Conservation (phyloP, 345 rosid species). For the Hibiscus tridactylites region DNA sequence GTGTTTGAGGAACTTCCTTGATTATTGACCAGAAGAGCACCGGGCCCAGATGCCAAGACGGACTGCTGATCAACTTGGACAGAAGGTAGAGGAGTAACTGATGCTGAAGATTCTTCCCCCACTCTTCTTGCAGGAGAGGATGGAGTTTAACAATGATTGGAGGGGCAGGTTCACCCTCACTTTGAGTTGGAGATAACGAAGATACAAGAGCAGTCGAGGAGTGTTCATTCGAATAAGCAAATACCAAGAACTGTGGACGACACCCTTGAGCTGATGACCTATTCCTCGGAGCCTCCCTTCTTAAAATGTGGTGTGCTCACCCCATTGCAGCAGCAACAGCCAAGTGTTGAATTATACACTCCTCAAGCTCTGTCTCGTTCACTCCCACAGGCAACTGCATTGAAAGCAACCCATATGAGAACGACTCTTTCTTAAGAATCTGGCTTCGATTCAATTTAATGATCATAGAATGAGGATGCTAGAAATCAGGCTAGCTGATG, state of each 20-base stretch:
- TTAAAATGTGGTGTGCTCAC: constrained; percentile 58
- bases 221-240: constrained; percentile 37
- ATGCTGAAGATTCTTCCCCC: not conserved
- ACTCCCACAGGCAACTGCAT: constrained; percentile 54
- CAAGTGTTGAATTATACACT: constrained; percentile 86
- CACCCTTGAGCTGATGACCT: constrained; percentile 55
- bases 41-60: not conserved
- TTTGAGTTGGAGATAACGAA: not conserved
- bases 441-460: not conserved
- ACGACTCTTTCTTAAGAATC: not conserved
- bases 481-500: not conserved
- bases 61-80: not conserved
- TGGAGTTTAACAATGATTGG: constrained; percentile 23
- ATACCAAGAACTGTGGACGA: constrained; percentile 73
- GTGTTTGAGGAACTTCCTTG: not conserved
- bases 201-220: constrained; percentile 23
- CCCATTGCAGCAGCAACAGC: constrained; percentile 85
- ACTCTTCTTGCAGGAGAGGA: not conserved
- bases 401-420: constrained; percentile 9
- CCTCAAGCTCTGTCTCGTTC: constrained; percentile 87
- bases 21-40: not conserved
- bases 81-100: not conserved
- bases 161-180: constrained; percentile 45
- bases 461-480: not conserved
- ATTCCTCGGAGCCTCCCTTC: constrained; percentile 78